Evolutionary conservation across 345 rosid genomes (phyloP).

Genomic region (Psidium guajava): DNA sequence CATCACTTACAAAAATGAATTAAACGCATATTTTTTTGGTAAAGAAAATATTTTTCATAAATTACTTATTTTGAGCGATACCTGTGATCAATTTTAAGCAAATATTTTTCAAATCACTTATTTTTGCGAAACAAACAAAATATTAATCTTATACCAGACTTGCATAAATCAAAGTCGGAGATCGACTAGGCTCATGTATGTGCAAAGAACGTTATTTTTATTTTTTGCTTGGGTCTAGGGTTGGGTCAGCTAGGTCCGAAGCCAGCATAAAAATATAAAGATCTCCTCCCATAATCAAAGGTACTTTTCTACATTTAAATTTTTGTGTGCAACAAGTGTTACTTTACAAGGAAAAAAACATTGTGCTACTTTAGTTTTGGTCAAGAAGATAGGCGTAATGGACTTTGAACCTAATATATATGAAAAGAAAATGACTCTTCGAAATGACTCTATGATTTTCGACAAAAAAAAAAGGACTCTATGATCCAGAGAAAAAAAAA

Average conservation of each 20-base stretch:
- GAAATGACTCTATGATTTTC: not conserved
- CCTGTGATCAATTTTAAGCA: too few relatives aligned
- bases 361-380: not conserved
- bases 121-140: too few relatives aligned
- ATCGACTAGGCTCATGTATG: not conserved
- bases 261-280: not conserved
- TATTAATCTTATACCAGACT: not conserved
- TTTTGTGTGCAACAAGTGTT: not conserved
- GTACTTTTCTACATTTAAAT: not conserved
- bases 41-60: too few relatives aligned
- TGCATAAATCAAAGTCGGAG: not conserved
- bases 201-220: not conserved
- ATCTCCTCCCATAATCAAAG: not conserved
- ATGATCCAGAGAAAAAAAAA: not conserved
- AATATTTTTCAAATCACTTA: too few relatives aligned
- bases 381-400: not conserved
- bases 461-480: not conserved
- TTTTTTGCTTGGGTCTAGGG: not conserved
- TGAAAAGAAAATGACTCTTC: not conserved
- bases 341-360: too few relatives aligned
- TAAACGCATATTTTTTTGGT: too few relatives aligned
- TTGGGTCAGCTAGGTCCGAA: not conserved
- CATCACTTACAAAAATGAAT: too few relatives aligned
- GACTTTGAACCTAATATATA: not conserved
- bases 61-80: too few relatives aligned